Base-by-base conservation (phyloP, 2,329 filamentous ascomycete genomes). In the Eutypa lata region DNA sequence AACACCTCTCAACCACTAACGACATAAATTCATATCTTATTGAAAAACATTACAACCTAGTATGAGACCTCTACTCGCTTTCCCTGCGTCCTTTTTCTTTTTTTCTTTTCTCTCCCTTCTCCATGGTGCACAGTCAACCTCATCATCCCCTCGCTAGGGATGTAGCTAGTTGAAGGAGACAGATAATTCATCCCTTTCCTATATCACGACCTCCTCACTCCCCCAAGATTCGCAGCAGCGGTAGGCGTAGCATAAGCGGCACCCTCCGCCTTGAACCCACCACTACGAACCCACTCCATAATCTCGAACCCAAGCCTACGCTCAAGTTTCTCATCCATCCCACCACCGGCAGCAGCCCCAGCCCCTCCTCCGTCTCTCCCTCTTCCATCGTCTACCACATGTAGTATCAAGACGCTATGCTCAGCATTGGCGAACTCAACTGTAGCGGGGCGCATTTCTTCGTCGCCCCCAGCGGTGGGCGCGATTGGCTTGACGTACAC, bases 261-360 rank as follows among this genome's bases (percentile, higher is more conserved):
- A 49, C 63, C 54, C 1, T 61, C 61, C 28, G 54, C 68, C 49
- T 64, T 70, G 50, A 76, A 79, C n/a, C 65, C 71, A 5, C 73
- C 76, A 18, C 70, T 73, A 35, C 79, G 69, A 54, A 91, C 80
- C 84, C 88, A 95, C 71, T 97, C 92, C 51, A 89, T 82, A 57
- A 97, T 85, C 74, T 97, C 92, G 71, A 97, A 97, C 2, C 85
- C 87, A 48, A 96, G 74, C 56, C 91, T 78, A 54, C 91, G 79
- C 68, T 91, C 77, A 11, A 84, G 85, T 63, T 83, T 87, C 68
- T 90, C 87, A 55, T 86, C 85, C 57, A 90, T 67, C 24, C 72
- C 70, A 38, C 69, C n/a, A n/a, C n/a, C n/a, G n/a, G n/a, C n/a
- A n/a, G n/a, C n/a, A n/a, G n/a, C n/a, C n/a, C n/a, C n/a, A n/a